Evolutionary conservation across 2,329 filamentous ascomycete genomes (phyloP), one percentile per base, ranked within the genome.

Genomic region (Penicillium sp.): DNA sequence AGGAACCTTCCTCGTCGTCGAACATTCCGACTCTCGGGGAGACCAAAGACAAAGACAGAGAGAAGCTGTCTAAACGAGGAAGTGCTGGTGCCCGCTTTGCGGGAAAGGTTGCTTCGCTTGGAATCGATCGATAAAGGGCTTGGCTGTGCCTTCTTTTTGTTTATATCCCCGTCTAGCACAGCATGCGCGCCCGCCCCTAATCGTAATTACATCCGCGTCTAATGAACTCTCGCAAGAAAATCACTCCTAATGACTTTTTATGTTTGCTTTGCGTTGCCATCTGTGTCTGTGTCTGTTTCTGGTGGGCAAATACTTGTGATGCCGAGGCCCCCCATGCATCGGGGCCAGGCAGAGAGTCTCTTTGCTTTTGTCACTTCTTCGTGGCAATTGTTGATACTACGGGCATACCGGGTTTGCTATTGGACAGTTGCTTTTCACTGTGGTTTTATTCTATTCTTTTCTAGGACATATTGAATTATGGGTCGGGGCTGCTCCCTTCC

Each of bases 61-160:
- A 90, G 61, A 82, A 83, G 53, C 69, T 92, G 52, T 86, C 89
- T 68, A 93, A 93, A 74, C 79, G 88, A 53, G 83, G 88, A 54
- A 90, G 87, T 65, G 87, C 85, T 22, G 87, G 87, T 39, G 87
- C 87, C 40, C 78, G 86, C 58, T 77, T 92, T 64, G 71, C 74
- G 2, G 73, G 73, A 14, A 76, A 75, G 53, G 72, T 75, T 37
- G 67, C 72, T 36, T 73, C 73, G 28, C 60, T 75, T 31, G 70
- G 68, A 19, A 71, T 68, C 47, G 71, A 72, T 56, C 70, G 70
- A 60, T 72, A 64, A 65, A 14, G 22, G 39, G 30, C 34, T 35
- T 41, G n/a, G 13, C 30, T 31, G 36, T 37, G 30, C 13, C 18
- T 45, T 28, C 19, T 19, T 27, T 36, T 34, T 51, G 29, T 49